Conservation (phyloP, 257 asterid genomes). For the Petunia secreta region DNA sequence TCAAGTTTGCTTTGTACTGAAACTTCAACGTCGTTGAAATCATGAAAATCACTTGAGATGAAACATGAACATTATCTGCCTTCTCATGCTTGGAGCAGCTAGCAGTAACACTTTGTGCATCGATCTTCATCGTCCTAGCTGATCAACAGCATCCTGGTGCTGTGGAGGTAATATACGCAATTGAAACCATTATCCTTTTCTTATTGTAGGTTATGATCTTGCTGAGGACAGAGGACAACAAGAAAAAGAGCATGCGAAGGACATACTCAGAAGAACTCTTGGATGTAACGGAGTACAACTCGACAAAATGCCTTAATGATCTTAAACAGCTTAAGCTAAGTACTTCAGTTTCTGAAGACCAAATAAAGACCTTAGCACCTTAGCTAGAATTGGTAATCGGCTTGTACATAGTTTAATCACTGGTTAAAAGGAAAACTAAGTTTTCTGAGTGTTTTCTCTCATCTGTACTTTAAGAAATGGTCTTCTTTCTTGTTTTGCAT, state of each 20-base stretch:
- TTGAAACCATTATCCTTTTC: background rate
- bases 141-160: background rate
- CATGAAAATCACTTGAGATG: no score
- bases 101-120: background rate
- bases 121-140: background rate
- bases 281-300: slow-evolving; percentile 52
- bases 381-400: background rate
- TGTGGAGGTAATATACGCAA: background rate
- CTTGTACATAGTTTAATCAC: background rate
- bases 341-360: slow-evolving; percentile 30
- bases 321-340: slow-evolving; percentile 30
- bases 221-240: slow-evolving; percentile 33
- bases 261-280: slow-evolving; percentile 55
- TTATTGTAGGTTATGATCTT: slow-evolving; percentile 42
- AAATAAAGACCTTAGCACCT: slow-evolving; percentile 1
- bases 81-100: background rate
- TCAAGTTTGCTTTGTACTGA: no score
- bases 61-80: no score
- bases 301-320: slow-evolving; percentile 47
- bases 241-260: slow-evolving; percentile 34
- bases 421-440: background rate
- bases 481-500: background rate
- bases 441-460: background rate
- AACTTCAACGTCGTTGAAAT: no score
- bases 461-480: background rate